Evolutionary conservation across 257 asterid genomes (phyloP).

Genomic region (Ilex asprella): DNA sequence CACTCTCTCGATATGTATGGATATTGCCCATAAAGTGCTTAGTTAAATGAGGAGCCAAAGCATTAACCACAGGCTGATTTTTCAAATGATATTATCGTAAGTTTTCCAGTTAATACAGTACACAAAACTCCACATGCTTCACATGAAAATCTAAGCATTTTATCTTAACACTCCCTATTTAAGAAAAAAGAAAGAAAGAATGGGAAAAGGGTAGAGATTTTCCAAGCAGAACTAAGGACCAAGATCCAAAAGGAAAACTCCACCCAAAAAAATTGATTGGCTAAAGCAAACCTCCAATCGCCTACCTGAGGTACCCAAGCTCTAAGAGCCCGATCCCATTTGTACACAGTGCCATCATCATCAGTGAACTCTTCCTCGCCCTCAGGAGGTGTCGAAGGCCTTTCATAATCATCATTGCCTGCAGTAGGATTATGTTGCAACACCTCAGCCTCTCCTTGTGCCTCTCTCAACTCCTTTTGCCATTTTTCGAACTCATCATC

Average conservation of each 20-base stretch:
- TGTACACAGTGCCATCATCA: slow-evolving; percentile 93
- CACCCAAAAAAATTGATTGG: neutral
- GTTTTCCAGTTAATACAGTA: no score
- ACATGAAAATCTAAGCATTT: no score
- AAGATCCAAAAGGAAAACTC: neutral
- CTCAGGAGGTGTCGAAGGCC: slow-evolving; percentile 90
- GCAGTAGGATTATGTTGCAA: neutral
- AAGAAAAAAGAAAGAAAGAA: neutral
- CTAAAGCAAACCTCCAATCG: neutral
- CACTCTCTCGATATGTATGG: no score
- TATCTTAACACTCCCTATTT: no score
- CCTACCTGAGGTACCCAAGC: slow-evolving; percentile 96
- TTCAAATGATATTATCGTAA: no score
- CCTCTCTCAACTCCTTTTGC: slow-evolving; percentile 79
- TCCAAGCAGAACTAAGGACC: neutral
- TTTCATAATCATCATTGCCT: slow-evolving; percentile 46
- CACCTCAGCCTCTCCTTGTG: slow-evolving; percentile 46
- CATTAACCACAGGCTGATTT: no score
- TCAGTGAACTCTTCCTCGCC: slow-evolving; percentile 93
- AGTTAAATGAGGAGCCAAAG: no score
- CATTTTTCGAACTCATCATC: slow-evolving; percentile 91
- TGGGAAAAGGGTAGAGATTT: no score
- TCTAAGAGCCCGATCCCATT: slow-evolving; percentile 73
- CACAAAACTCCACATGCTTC: no score
- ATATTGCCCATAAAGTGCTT: no score